Evolutionary conservation across 805 yeast species (phyloP).

Genomic region (Suhomyces canberraensis): DNA sequence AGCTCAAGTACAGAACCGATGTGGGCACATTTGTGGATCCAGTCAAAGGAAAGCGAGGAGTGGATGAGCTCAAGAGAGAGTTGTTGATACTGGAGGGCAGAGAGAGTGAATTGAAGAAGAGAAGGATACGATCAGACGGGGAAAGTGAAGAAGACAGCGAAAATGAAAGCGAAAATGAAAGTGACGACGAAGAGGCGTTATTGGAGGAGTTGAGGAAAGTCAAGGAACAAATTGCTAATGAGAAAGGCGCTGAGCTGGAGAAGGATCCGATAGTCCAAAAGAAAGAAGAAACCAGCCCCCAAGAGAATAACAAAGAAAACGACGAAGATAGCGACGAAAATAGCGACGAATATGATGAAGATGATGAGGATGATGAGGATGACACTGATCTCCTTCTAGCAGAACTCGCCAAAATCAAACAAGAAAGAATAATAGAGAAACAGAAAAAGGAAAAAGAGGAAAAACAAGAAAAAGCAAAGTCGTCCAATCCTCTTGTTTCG

Average conservation of each 20-base stretch:
- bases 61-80: conserved; percentile 22
- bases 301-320: background rate
- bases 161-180: background rate
- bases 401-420: conserved; percentile 18
- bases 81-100: conserved; percentile 13
- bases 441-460: conserved; percentile 7
- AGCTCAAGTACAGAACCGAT: conserved; percentile 32
- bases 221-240: background rate
- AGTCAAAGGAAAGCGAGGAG: conserved; percentile 16
- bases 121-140: background rate
- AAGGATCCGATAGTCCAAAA: background rate
- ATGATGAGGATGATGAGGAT: conserved; percentile 10
- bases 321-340: conserved; percentile 4
- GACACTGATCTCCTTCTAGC: conserved; percentile 18
- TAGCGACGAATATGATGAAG: conserved; percentile 7
- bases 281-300: background rate
- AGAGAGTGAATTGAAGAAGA: conserved; percentile 2
- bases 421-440: conserved; percentile 11
- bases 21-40: conserved; percentile 12
- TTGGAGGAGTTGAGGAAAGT: conserved; percentile 3
- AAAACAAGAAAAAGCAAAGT: conserved; percentile 7
- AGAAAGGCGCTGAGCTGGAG: background rate
- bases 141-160: background rate
- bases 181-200: conserved; percentile 4
- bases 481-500: conserved; percentile 10